A percentile compares a stretch with the other conserved stretches of the same genome.
phyloP scores from a whole-genome alignment of 441 rosid species.

The Lepidium campestre region DNA sequence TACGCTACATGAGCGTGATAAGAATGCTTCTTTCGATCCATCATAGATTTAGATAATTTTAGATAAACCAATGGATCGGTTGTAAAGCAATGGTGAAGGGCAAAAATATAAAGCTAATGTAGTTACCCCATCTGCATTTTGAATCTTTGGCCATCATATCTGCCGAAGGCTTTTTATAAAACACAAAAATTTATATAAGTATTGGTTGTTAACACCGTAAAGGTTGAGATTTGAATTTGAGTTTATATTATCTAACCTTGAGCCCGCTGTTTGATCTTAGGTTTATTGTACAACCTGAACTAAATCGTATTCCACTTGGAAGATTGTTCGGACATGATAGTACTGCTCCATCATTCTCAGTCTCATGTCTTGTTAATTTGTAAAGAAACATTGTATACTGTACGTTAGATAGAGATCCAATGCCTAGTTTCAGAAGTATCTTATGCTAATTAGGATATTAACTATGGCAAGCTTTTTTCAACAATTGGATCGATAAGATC shows the following conservation, averaged over 20 bases:
- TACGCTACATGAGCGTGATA: constrained; percentile 38
- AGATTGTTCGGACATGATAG: constrained; percentile 13
- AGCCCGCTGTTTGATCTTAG: constrained; percentile 52
- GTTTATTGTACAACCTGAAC: constrained; percentile 47
- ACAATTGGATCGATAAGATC: too few relatives aligned
- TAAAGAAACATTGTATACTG: neutral
- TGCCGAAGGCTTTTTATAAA: constrained; percentile 47
- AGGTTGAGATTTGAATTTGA: neutral
- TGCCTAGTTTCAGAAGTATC: neutral
- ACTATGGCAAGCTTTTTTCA: neutral
- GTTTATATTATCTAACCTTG: constrained; percentile 41
- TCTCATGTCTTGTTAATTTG: constrained; percentile 24
- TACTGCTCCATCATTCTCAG: constrained; percentile 4
- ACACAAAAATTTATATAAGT: neutral
- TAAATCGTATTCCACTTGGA: constrained; percentile 37
- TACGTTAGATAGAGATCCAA: neutral
- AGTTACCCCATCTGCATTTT: too few relatives aligned
- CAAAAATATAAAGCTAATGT: too few relatives aligned
- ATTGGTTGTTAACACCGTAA: neutral
- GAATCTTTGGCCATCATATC: neutral
- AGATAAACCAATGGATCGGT: neutral
- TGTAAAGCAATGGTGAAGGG: too few relatives aligned
- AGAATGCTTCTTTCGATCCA: constrained; percentile 58
- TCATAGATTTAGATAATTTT: constrained; percentile 42
- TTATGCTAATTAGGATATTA: neutral